These are phyloP conservation scores for Lentinula novae-zelandiae DNA, from an alignment of 1,284 basidiomycete genomes.

Conservation along the genomic window DNA sequence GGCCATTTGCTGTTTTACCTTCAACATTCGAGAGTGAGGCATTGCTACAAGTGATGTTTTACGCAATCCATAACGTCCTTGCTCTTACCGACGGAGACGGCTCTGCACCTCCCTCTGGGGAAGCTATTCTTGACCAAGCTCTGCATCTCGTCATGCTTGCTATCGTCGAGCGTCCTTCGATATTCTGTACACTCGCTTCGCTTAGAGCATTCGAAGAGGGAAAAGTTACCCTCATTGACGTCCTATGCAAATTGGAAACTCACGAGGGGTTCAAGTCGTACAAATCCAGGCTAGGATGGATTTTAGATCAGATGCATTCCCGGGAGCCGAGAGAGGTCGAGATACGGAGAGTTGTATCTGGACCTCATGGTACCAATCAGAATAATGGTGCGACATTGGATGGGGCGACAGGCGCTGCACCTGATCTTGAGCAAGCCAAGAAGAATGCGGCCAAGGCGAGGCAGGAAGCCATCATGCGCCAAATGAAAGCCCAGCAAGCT, in stretches of 20 bases:
- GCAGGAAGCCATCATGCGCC: conserved; percentile 86
- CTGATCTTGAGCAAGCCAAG: conserved; percentile 61
- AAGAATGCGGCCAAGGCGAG: conserved; percentile 81
- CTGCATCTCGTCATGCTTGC: conserved; percentile 86
- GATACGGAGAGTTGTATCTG: conserved; percentile 42
- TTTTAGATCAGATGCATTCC: conserved; percentile 58
- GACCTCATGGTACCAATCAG: conserved; percentile 16
- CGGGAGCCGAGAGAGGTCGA: conserved; percentile 55
- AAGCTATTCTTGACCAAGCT: conserved; percentile 87
- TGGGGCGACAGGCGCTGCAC: not conserved
- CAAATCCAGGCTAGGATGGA: conserved; percentile 70
- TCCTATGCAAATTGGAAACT: conserved; percentile 74
- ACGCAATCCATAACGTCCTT: conserved; percentile 67
- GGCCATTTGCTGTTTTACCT: conserved; percentile 64
- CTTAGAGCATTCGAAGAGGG: conserved; percentile 52
- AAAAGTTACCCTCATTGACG: conserved; percentile 59
- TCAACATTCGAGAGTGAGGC: conserved; percentile 63
- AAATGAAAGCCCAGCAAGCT: conserved; percentile 90
- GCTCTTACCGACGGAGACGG: conserved; percentile 50
- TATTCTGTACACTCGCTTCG: conserved; percentile 60
- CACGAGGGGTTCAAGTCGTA: conserved; percentile 72
- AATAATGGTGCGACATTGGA: not conserved
- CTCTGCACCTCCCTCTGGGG: conserved; percentile 65
- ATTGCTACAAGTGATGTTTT: conserved; percentile 76
- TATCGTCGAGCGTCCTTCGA: conserved; percentile 60